These are phyloP conservation scores for Physcomitrellopsis africana DNA, from an alignment of 225 moss, liverwort and hornwort species.

Conservation along the genomic window DNA sequence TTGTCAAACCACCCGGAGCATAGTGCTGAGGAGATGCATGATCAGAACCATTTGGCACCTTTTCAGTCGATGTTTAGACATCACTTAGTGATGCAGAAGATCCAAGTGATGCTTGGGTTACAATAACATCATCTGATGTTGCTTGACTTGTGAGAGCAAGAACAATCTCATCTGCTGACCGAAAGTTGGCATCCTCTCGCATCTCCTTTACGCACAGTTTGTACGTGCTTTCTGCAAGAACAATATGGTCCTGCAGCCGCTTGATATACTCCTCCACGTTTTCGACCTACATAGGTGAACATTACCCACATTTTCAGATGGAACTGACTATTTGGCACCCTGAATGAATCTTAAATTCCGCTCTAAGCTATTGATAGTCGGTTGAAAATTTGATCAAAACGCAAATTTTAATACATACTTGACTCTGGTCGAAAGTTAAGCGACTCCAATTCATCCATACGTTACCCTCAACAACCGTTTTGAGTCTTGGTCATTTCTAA, in stretches of 20 bases:
- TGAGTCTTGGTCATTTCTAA: background rate
- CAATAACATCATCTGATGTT: conserved; percentile 21
- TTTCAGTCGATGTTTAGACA: conserved; percentile 32
- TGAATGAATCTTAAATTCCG: background rate
- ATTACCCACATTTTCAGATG: background rate
- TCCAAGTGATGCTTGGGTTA: conserved; percentile 30
- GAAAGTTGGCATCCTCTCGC: conserved; percentile 55
- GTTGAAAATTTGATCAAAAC: too few species aligned
- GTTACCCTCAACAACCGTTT: background rate
- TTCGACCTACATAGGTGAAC: conserved; percentile 46
- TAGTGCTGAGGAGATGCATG: background rate
- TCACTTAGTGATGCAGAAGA: conserved; percentile 26
- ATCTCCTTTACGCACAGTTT: conserved; percentile 50
- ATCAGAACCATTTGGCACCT: conserved; percentile 1
- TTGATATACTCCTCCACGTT: conserved; percentile 56
- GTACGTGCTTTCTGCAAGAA: conserved; percentile 50
- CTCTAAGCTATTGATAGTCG: background rate
- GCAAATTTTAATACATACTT: too few species aligned
- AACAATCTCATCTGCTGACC: conserved; percentile 51
- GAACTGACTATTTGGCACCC: background rate
- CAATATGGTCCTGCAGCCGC: conserved; percentile 47
- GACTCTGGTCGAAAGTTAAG: too few species aligned
- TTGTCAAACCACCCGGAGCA: conserved; percentile 19
- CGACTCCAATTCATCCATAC: background rate
- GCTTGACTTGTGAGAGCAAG: conserved; percentile 54